Evolutionary conservation across 768 basidiomycete species (phyloP), one percentile per base, ranked within the genome.

Genomic region (Piloderma croceum): DNA sequence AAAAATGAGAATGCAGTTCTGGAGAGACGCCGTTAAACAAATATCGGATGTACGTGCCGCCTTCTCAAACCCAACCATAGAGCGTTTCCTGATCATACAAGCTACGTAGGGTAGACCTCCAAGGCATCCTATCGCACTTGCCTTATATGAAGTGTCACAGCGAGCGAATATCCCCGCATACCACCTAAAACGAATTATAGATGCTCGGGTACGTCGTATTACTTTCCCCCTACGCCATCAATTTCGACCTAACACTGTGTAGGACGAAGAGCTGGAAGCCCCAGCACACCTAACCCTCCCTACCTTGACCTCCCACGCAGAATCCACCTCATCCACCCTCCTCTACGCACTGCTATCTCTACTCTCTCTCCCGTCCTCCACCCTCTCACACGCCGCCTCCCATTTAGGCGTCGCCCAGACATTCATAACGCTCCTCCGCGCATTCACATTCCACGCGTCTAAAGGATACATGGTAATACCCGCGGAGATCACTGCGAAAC

Each of bases 1-100:
- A n/a, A 77, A 79, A 57, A 86, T 90, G 73, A 73, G 86, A 48
- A 75, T 89, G 68, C 81, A 90, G 56, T 91, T 90, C 57, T 92
- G 89, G 89, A 75, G 78, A 50, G 87, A 92, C 54, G 79, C 84
- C 10, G 53, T 90, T 20, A 84, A 80, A 51, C 72, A 64, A 34
- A 76, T 89, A 17, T 65, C 65, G 51, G 73, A 82, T 54, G 89
- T 84, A 52, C 57, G 71, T 60, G 4, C n/a, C n/a, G n/a, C 59
- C 13, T 41, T 5, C 24, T 21, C 22, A 13, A 7, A 20, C 20
- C 39, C 23, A 12, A 13, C 11, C 34, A 27, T 23, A 36, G 25
- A 36, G 22, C 19, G 7, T 15, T 29, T 20, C 40, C 24, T 24
- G 13, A 34, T n/a, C 13, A 43, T 48, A 36, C 50, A 46, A 51